Percentiles rank a stretch among this genome's conserved stretches.
Evolutionary conservation across 306 rosid genomes (phyloP).

Genomic region (Vigna trinervia): DNA sequence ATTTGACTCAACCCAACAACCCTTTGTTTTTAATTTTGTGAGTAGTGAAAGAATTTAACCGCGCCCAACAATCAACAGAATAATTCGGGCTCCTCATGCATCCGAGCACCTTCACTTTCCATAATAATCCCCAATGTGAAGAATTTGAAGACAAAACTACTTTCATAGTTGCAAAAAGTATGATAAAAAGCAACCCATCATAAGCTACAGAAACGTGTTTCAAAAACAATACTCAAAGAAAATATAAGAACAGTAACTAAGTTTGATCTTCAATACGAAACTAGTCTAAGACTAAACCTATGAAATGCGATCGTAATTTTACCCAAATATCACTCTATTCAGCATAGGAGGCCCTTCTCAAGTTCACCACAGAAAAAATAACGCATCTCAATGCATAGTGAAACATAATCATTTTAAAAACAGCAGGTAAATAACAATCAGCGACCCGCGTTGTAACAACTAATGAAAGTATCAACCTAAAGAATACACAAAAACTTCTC

Average conservation of each 20-base stretch:
- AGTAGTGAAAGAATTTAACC: constrained; percentile 5
- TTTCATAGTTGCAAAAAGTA: not conserved
- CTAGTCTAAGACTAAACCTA: not conserved
- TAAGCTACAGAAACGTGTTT: not conserved
- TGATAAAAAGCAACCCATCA: not conserved
- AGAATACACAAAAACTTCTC: constrained; percentile 26
- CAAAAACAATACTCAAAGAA: not conserved
- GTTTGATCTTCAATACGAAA: not conserved
- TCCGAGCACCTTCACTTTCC: not conserved
- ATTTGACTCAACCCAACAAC: not conserved
- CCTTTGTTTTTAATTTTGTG: not conserved
- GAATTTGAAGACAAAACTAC: constrained; percentile 2
- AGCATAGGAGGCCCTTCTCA: not conserved
- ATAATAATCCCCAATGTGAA: constrained; percentile 9
- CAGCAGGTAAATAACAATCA: not conserved
- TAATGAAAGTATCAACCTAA: not conserved
- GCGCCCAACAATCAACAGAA: not conserved
- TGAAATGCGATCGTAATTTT: not conserved
- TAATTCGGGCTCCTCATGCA: no score
- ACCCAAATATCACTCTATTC: not conserved
- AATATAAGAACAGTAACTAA: not conserved
- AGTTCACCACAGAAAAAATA: not conserved
- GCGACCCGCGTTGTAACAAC: not conserved
- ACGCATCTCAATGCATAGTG: not conserved
- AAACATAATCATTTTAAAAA: not conserved